Evolutionary conservation across 257 asterid species (phyloP).

Genomic region (Paulownia fortunei): DNA sequence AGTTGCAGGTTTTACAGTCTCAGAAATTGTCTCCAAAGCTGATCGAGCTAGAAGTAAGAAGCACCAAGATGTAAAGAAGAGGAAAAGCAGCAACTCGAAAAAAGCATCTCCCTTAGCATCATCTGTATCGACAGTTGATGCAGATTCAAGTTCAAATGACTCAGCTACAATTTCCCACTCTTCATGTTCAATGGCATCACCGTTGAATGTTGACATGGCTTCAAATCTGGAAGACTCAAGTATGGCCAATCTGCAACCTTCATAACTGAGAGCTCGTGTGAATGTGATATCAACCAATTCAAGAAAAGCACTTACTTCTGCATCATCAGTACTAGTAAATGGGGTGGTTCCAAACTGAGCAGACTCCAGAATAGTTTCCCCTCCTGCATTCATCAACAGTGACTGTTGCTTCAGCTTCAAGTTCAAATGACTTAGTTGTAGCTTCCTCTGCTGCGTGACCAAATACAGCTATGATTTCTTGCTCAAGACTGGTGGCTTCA

Average conservation of each 20-base stretch:
- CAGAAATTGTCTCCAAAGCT: slow-evolving; percentile 75
- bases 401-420: neutral
- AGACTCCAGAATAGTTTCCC: too few relatives aligned
- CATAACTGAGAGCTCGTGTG: neutral
- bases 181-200: slow-evolving; percentile 6
- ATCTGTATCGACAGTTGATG: slow-evolving; percentile 14
- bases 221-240: neutral
- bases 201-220: neutral
- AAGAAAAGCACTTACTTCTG: neutral
- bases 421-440: neutral
- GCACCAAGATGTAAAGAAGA: slow-evolving; percentile 43
- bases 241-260: neutral
- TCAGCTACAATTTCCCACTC: slow-evolving; percentile 3
- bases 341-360: too few relatives aligned
- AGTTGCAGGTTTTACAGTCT: slow-evolving; percentile 82
- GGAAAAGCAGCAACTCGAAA: slow-evolving; percentile 28
- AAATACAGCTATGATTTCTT: neutral
- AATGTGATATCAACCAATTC: neutral
- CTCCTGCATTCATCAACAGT: too few relatives aligned
- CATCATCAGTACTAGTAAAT: too few relatives aligned
- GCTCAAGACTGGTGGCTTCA: neutral
- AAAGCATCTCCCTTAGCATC: slow-evolving; percentile 16
- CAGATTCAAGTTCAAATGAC: slow-evolving; percentile 24
- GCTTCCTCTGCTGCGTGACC: too few relatives aligned
- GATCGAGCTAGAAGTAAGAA: slow-evolving; percentile 61